Conservation (phyloP, 495 filamentous ascomycete species). For the Hypoxylon lienhwacheense region DNA sequence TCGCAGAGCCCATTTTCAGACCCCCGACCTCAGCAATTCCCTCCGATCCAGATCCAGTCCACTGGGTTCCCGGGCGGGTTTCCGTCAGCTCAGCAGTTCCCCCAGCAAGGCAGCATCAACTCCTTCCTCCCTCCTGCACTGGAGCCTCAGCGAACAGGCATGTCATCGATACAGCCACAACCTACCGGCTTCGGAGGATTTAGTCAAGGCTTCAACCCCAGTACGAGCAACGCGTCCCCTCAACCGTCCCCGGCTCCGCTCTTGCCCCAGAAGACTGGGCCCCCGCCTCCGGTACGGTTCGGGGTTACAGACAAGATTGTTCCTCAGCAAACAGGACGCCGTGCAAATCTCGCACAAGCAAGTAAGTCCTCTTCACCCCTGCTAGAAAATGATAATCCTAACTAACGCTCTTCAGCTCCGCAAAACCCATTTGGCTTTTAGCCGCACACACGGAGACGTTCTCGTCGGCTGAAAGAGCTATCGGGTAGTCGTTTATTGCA, state of each 20-base stretch:
- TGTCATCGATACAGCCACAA: constrained; percentile 46
- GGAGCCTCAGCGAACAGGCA: constrained; percentile 56
- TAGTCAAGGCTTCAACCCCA: constrained; percentile 43
- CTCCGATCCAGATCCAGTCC: constrained; percentile 62
- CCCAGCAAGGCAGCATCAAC: constrained; percentile 57
- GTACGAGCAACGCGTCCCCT: constrained; percentile 49
- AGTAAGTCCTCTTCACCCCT: constrained; percentile 66
- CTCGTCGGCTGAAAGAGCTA: neutral
- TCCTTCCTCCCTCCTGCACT: constrained; percentile 57
- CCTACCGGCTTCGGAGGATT: constrained; percentile 63
- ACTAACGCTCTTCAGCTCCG: constrained; percentile 61
- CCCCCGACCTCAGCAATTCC: constrained; percentile 60
- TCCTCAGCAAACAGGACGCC: constrained; percentile 85
- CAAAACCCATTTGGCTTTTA: constrained; percentile 93
- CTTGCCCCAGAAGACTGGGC: constrained; percentile 87
- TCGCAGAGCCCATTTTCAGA: constrained; percentile 52
- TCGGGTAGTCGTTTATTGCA: neutral
- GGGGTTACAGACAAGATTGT: constrained; percentile 81
- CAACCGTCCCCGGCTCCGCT: constrained; percentile 54
- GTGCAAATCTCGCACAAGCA: constrained; percentile 88
- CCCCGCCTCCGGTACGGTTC: constrained; percentile 87
- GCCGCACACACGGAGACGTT: neutral
- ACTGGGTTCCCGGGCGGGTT: constrained; percentile 67
- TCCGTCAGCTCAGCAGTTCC: constrained; percentile 45
- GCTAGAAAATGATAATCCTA: neutral